Evolutionary conservation across 2,329 filamentous ascomycete genomes (phyloP).

Genomic region (Xylariaceae sp.): DNA sequence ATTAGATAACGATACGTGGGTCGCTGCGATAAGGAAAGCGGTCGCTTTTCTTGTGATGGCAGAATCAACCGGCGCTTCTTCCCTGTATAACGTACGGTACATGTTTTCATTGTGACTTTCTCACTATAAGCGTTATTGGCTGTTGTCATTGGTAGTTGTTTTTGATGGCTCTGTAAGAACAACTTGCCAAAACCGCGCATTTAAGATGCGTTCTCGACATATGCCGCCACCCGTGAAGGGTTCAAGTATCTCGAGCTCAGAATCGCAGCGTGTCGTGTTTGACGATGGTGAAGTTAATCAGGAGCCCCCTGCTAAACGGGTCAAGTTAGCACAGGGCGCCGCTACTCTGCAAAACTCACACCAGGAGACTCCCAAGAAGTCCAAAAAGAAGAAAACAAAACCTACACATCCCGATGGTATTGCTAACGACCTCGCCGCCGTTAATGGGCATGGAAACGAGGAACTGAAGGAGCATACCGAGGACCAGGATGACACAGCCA

Average conservation of each 20-base stretch:
- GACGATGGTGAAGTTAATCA: conserved; percentile 12
- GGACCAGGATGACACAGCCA: not conserved
- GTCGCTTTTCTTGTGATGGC: conserved; percentile 27
- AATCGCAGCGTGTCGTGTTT: conserved; percentile 5
- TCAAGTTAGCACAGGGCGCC: conserved; percentile 30
- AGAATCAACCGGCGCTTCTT: conserved; percentile 18
- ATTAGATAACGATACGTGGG: conserved; percentile 5
- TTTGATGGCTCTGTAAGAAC: not conserved
- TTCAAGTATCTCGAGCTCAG: not conserved
- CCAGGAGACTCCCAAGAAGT: conserved; percentile 31
- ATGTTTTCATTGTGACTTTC: not conserved
- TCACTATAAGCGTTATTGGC: not conserved
- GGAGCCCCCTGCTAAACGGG: conserved; percentile 35
- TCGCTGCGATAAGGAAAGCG: conserved; percentile 23
- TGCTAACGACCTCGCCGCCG: not conserved
- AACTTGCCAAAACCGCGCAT: not conserved
- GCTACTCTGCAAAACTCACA: not conserved
- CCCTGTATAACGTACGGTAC: not conserved
- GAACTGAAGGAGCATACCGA: not conserved
- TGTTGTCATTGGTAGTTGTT: not conserved
- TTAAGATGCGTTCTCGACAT: conserved; percentile 39
- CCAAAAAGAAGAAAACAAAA: conserved; percentile 36
- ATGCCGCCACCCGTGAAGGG: conserved; percentile 28
- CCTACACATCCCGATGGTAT: conserved; percentile 28
- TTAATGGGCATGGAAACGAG: conserved; percentile 20